Conservation (phyloP, 257 asterid species). For the Scutellaria galericulata region DNA sequence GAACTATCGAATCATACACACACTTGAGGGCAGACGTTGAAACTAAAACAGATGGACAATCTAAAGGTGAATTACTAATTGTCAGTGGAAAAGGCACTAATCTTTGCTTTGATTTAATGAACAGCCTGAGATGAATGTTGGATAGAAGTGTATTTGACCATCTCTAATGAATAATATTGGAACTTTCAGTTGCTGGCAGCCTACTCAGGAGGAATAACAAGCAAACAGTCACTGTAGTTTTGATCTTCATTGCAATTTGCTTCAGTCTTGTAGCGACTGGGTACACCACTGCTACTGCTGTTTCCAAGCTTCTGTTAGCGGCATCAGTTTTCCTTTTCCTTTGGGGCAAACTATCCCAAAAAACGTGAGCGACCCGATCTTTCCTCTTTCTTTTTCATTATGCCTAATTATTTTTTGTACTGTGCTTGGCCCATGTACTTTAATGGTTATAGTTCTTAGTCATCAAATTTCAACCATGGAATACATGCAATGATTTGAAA, state of each 20-base stretch:
- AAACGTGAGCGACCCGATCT: too few species aligned
- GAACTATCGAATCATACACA: conserved; percentile 79
- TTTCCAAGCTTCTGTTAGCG: conserved; percentile 70
- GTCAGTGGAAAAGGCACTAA: too few species aligned
- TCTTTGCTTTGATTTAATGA: too few species aligned
- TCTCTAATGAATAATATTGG: conserved; percentile 28
- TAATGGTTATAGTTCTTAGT: too few species aligned
- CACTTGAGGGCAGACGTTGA: conserved; percentile 73
- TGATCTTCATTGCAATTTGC: conserved; percentile 69
- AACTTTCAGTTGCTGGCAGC: conserved; percentile 79
- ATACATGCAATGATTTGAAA: too few species aligned
- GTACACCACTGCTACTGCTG: conserved; percentile 61
- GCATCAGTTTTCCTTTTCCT: conserved; percentile 69
- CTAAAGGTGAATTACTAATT: conserved; percentile 46
- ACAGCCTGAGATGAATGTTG: too few species aligned
- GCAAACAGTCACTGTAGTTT: conserved; percentile 57
- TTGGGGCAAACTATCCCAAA: too few species aligned
- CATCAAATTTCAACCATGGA: too few species aligned
- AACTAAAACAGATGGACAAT: conserved; percentile 59
- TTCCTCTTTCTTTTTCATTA: too few species aligned
- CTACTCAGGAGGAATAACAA: conserved; percentile 86
- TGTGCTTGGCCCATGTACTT: too few species aligned
- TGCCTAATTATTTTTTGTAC: too few species aligned
- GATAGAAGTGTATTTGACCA: too few species aligned
- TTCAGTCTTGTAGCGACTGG: conserved; percentile 78